Conservation (phyloP, 352 stramenopile genomes). For the Pythium volutum region DNA sequence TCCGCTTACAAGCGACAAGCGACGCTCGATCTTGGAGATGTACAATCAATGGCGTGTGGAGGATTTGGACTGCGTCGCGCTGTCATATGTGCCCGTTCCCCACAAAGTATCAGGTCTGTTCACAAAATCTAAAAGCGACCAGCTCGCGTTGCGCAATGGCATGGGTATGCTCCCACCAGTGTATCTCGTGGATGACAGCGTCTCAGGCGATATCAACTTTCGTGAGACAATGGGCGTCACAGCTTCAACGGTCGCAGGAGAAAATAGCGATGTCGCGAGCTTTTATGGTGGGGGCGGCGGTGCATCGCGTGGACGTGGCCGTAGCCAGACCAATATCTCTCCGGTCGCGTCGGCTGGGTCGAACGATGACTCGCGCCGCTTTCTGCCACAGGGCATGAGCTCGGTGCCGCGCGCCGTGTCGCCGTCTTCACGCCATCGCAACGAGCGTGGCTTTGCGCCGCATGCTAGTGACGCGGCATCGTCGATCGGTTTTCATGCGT, state of each 20-base stretch:
- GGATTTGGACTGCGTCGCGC: conserved; percentile 78
- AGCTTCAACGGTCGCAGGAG: background rate
- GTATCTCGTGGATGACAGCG: conserved; percentile 80
- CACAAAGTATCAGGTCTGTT: conserved; percentile 73
- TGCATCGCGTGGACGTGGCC: conserved; percentile 13
- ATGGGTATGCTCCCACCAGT: conserved; percentile 55
- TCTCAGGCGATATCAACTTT: conserved; percentile 42
- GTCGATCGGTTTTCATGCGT: conserved; percentile 44
- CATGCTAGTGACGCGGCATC: conserved; percentile 50
- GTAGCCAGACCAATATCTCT: conserved; percentile 17
- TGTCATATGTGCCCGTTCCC: conserved; percentile 78
- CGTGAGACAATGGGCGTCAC: conserved; percentile 26
- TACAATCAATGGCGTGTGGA: conserved; percentile 88
- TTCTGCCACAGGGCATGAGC: conserved; percentile 16
- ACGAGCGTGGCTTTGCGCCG: conserved; percentile 9
- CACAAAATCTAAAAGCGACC: conserved; percentile 20
- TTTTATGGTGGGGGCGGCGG: conserved; percentile 5
- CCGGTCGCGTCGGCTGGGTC: conserved; percentile 14
- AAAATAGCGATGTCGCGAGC: conserved; percentile 12
- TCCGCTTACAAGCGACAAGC: conserved; percentile 73
- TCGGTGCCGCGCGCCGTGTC: conserved; percentile 18
- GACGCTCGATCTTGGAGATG: conserved; percentile 81
- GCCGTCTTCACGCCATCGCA: conserved; percentile 18
- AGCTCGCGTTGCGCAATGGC: conserved; percentile 19
- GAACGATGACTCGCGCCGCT: conserved; percentile 14